phyloP scores from a whole-genome alignment of 2,329 filamentous ascomycete species.

The Hortaea werneckii region DNA sequence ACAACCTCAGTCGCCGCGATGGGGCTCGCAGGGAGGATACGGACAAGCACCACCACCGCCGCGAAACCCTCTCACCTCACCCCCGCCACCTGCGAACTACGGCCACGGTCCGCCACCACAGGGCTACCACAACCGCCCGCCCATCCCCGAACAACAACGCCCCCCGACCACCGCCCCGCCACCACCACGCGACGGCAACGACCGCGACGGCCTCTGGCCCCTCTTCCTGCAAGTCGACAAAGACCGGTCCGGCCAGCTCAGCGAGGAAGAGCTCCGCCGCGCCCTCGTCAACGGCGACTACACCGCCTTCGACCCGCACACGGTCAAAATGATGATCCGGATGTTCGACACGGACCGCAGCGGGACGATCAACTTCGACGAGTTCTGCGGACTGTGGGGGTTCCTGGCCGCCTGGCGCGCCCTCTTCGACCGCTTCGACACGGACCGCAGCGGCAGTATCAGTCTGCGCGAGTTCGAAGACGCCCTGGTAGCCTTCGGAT shows the following conservation, averaged over 20 bases:
- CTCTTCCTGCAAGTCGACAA: constrained; percentile 89
- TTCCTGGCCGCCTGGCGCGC: constrained; percentile 90
- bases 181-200: constrained; percentile 46
- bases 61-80: constrained; percentile 30
- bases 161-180: constrained; percentile 40
- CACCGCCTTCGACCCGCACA: constrained; percentile 85
- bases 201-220: constrained; percentile 64
- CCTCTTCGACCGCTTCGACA: constrained; percentile 59
- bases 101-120: constrained; percentile 45
- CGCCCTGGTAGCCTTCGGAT: constrained; percentile 83
- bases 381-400: constrained; percentile 93
- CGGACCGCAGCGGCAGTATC: constrained; percentile 64
- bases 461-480: constrained; percentile 78
- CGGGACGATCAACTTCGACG: constrained; percentile 84
- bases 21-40: constrained; percentile 8
- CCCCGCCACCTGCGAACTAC: constrained; percentile 41
- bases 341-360: constrained; percentile 95
- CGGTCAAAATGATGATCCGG: constrained; percentile 97
- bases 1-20: constrained; percentile 9
- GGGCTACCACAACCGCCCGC: constrained; percentile 56
- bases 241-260: constrained; percentile 69
- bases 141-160: constrained; percentile 35
- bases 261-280: constrained; percentile 74
- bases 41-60: constrained; percentile 8
- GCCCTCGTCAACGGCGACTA: constrained; percentile 96